phyloP scores from a whole-genome alignment of 768 basidiomycete species.

The Tremella mesenterica region DNA sequence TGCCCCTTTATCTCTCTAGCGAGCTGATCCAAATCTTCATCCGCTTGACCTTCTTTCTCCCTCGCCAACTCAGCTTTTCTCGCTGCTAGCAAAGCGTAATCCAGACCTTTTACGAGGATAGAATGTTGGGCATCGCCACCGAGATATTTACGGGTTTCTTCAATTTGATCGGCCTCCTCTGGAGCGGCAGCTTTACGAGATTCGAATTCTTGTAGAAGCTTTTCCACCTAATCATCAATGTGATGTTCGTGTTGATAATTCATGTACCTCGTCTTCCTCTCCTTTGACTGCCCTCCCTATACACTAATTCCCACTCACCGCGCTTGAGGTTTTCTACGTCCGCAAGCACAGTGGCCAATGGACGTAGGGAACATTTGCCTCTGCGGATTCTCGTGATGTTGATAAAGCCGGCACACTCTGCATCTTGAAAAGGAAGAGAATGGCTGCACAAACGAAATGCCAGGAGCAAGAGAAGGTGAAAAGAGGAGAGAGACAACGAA shows the following conservation, averaged over 20 bases:
- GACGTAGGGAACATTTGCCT: too few relatives aligned
- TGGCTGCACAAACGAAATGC: too few relatives aligned
- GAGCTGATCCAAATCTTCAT: conserved; percentile 56
- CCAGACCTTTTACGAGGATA: conserved; percentile 73
- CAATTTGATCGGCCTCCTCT: conserved; percentile 57
- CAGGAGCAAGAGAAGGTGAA: too few relatives aligned
- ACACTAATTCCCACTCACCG: too few relatives aligned
- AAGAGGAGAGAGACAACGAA: too few relatives aligned
- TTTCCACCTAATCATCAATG: conserved; percentile 55
- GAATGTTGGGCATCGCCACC: conserved; percentile 80
- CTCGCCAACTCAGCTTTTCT: conserved; percentile 58
- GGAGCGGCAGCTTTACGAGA: conserved; percentile 51
- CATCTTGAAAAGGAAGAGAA: too few relatives aligned
- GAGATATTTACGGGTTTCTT: conserved; percentile 64
- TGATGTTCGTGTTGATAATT: background rate
- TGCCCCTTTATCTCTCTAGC: background rate
- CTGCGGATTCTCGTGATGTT: too few relatives aligned
- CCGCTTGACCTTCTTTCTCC: conserved; percentile 66
- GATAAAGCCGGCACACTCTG: too few relatives aligned
- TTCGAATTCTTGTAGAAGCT: conserved; percentile 74
- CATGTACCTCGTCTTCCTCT: background rate
- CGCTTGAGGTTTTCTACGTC: too few relatives aligned
- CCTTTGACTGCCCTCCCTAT: too few relatives aligned
- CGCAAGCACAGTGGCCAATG: too few relatives aligned
- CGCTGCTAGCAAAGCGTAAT: conserved; percentile 74